These are phyloP conservation scores for Penicillium olsonii DNA, from an alignment of 2,329 filamentous ascomycete genomes.

Conservation along the genomic window DNA sequence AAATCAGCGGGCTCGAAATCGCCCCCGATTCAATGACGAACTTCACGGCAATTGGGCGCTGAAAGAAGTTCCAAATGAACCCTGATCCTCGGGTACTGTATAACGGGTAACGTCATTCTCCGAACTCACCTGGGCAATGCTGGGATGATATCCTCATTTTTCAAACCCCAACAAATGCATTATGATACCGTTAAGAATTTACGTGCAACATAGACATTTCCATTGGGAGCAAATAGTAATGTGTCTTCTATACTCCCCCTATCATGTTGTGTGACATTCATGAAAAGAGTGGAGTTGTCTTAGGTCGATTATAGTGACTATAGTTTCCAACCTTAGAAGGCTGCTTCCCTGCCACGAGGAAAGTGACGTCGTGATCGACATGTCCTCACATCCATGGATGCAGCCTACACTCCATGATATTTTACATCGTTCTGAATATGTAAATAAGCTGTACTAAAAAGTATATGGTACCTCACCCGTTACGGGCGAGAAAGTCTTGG, in stretches of 20 bases:
- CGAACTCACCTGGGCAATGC: neutral
- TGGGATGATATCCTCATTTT: neutral
- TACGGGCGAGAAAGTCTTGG: neutral
- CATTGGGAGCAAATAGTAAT: neutral
- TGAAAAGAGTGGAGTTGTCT: neutral
- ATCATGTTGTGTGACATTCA: neutral
- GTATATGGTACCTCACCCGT: neutral
- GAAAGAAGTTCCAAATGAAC: neutral
- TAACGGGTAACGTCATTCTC: slow-evolving; percentile 1
- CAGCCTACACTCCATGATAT: neutral
- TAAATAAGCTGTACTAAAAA: neutral
- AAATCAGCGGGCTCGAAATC: neutral
- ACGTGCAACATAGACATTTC: neutral
- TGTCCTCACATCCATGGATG: slow-evolving; percentile 1
- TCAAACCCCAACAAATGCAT: neutral
- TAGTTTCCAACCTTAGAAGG: too few species aligned
- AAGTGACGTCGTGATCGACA: slow-evolving; percentile 20
- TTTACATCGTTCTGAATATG: neutral
- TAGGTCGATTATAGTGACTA: neutral
- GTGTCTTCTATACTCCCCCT: neutral
- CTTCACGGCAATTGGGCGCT: neutral
- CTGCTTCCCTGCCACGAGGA: neutral
- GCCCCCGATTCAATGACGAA: too few species aligned
- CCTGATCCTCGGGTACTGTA: neutral
- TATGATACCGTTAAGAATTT: neutral